Percentiles rank a stretch among this genome's conserved stretches.
These are phyloP conservation scores for Canavalia gladiata DNA, from an alignment of 306 rosid genomes.

Conservation along the genomic window DNA sequence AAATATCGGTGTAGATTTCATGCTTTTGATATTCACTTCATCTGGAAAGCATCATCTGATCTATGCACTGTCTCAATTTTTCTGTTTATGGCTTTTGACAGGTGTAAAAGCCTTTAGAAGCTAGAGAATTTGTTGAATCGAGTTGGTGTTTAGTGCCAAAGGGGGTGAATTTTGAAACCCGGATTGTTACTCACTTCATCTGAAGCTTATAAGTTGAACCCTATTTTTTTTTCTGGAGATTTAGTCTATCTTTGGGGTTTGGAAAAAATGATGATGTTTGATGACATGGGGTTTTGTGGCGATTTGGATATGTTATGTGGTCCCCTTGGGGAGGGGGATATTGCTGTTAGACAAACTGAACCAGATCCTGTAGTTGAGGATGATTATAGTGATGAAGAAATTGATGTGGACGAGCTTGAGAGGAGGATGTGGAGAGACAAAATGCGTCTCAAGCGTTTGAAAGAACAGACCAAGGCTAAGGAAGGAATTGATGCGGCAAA, in stretches of 20 bases:
- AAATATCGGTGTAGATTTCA: constrained; percentile 31
- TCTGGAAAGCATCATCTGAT: constrained; percentile 35
- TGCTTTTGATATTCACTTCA: constrained; percentile 28
- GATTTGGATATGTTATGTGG: constrained; percentile 69
- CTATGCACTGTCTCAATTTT: constrained; percentile 13
- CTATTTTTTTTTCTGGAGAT: neutral
- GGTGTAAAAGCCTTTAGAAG: constrained; percentile 36
- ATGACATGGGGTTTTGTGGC: constrained; percentile 68
- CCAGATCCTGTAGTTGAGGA: constrained; percentile 66
- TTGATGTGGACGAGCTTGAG: constrained; percentile 77
- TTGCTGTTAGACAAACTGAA: constrained; percentile 52
- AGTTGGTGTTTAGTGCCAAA: constrained; percentile 20
- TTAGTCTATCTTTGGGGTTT: neutral
- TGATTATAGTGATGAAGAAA: constrained; percentile 73
- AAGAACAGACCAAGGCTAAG: constrained; percentile 68
- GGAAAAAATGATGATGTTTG: constrained; percentile 70
- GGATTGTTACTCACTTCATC: neutral
- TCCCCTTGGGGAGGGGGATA: constrained; percentile 62
- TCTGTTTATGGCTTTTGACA: constrained; percentile 39
- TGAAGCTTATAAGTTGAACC: constrained; percentile 10
- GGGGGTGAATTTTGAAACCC: constrained; percentile 24
- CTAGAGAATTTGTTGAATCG: constrained; percentile 17
- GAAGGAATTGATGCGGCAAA: constrained; percentile 68
- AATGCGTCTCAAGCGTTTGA: constrained; percentile 67
- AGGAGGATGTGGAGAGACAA: constrained; percentile 83